Evolutionary conservation across 1,284 basidiomycete species (phyloP), one percentile per base, ranked within the genome.

Genomic region (Boletus smithii): DNA sequence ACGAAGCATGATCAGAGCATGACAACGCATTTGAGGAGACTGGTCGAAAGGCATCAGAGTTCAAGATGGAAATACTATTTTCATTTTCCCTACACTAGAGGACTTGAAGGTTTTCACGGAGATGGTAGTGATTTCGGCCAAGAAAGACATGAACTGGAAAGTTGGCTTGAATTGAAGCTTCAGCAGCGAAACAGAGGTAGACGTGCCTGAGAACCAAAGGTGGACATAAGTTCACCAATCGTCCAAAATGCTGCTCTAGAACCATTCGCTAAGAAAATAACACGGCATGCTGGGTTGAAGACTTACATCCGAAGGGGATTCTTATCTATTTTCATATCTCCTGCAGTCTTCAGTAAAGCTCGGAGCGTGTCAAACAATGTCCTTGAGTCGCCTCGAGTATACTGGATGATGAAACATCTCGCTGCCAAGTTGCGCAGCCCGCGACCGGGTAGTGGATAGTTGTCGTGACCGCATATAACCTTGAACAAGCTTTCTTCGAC

Each of bases 281-380:
- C 6, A 54, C 37, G 10, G 26, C 17, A 44, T 44, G 18, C 49
- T 38, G 33, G 18, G 49, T 33, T 41, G 46, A 29, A 46, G 49
- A 71, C 85, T 57, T 62, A 90, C 81, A 88, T 85, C 60, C 84
- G 85, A 53, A 76, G 71, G 7, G 68, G 66, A 54, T 87, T 85
- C 54, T 75, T 80, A 32, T 85, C 80, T 0, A 79, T 69, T 65
- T 92, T 93, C 52, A 79, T 69, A 55, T 93, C 89, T 5, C 77
- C 73, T 0, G 84, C 82, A 10, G 85, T 77, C 69, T 84, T 91
- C 46, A 94, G 67, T 45, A 94, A 76, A 1, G 77, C 66, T 60
- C 92, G 88, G n/a, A 95, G 66, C 7, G 89, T 86, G 60, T 98
- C 95, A 58, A 94, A 97, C 43, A 97, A 69, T 1, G 85, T 82